Evolutionary conservation across 257 asterid genomes (phyloP), one percentile per base, ranked within the genome.

Genomic region (Fraxinus anomala): DNA sequence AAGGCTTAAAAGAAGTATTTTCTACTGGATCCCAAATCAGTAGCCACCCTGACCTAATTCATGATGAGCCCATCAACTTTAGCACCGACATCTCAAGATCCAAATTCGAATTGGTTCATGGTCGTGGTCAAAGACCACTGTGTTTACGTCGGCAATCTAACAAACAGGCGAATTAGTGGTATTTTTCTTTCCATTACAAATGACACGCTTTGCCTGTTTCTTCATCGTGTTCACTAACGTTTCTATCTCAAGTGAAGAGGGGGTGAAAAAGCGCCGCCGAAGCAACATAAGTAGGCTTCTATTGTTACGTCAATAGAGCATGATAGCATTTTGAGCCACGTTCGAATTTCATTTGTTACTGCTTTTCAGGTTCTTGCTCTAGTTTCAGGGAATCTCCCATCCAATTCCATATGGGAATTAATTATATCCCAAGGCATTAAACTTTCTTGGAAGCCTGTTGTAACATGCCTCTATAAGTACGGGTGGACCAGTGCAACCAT

Each of bases 111-210:
- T 40, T 40, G 0, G 0, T 10, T 40, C 11, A 0, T 40, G 12
- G 47, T 40, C 47, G 2, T 40, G 14, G 11, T 9, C 47, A 40
- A 9, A 40, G 0, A 40, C 11, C 14, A 59, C 10, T 74, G 36
- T 34, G 34, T 54, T 73, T 14, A 39, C 65, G 39, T 26, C 39
- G 26, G 26, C 17, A n/a, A 36, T 78, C 77, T 67, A 78, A 72
- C 12, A 71, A 78, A 78, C 68, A 78, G 54, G 34, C 54, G 33
- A 63, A 78, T 49, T 36, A 42, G 73, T 61, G 42, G 65, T 70
- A 51, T 56, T 70, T 70, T 70, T 78, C 73, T 70, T 70, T 70
- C 76, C 71, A 63, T 73, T 73, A 79, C 14, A 70, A 79, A 79
- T 23, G 70, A 79, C 75, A 49, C 44, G 33, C 75, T 76, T 67